phyloP scores from a whole-genome alignment of 805 yeast genomes.

The Nakazawaea laoshanensis region DNA sequence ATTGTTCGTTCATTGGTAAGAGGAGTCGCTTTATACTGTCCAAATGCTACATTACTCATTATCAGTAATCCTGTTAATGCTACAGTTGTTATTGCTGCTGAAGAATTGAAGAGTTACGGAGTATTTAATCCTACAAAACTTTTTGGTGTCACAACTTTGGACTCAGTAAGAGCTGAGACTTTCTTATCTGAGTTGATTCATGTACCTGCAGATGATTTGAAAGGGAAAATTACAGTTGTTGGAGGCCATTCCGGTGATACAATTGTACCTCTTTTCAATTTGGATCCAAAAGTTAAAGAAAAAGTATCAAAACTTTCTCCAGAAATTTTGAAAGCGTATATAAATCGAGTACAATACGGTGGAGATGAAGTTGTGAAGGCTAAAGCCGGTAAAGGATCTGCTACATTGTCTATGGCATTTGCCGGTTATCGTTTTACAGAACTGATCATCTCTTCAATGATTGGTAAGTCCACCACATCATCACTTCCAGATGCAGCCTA shows the following conservation, averaged over 20 bases:
- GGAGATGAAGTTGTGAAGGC: slow-evolving; percentile 97
- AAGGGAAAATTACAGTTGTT: slow-evolving; percentile 39
- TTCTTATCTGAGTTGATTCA: slow-evolving; percentile 29
- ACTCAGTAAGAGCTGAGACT: slow-evolving; percentile 47
- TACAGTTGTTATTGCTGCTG: slow-evolving; percentile 53
- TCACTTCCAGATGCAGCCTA: slow-evolving; percentile 36
- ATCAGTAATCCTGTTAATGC: slow-evolving; percentile 57
- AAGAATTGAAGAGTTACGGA: slow-evolving; percentile 41
- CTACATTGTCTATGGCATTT: slow-evolving; percentile 92
- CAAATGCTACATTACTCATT: slow-evolving; percentile 45
- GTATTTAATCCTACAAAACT: slow-evolving; percentile 44
- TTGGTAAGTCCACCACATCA: slow-evolving; percentile 13
- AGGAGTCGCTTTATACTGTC: slow-evolving; percentile 65
- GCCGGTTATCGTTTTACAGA: slow-evolving; percentile 83
- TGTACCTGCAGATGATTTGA: slow-evolving; percentile 18
- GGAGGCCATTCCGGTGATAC: slow-evolving; percentile 55
- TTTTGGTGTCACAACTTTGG: slow-evolving; percentile 55
- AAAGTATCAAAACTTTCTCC: slow-evolving; percentile 31
- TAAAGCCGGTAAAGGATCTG: slow-evolving; percentile 90
- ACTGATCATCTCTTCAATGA: slow-evolving; percentile 30
- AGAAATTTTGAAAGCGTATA: slow-evolving; percentile 30
- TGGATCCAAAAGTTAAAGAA: slow-evolving; percentile 21
- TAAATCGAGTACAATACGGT: slow-evolving; percentile 38
- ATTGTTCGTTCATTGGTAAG: slow-evolving; percentile 89
- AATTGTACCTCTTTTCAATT: slow-evolving; percentile 39